Base-by-base conservation (phyloP, 2,329 filamentous ascomycete species). In the Alternaria longipes region DNA sequence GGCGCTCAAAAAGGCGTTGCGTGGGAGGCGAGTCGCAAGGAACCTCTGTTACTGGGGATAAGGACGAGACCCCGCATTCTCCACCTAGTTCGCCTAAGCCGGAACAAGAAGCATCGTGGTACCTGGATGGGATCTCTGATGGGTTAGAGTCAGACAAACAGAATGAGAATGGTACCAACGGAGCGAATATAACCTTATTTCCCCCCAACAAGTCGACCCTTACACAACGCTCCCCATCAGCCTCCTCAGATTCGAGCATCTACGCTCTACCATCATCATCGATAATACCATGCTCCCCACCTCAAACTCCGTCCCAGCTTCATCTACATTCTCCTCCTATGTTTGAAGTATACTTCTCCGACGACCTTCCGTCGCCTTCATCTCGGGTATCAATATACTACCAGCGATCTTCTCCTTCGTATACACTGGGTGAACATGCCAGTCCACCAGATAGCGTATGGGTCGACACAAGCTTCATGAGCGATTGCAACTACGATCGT, bases 401-500 rank as follows among this genome's bases (percentile, higher is more conserved):
- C 8, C 20, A 26, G 3, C 46, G 46, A 16, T 24, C 46, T 3
- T 50, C 46, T n/a, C 20, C 20, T 9, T 38, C 14, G 8, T 50
- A 50, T 8, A 8, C 36, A n/a, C 16, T 16, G 16, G 46, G 30
- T 18, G 5, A n/a, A 24, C 46, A 50, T 8, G 46, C 32, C 8
- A 50, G 46, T n/a, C 46, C 46, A 26, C 2, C 14, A 32, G 46
- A 20, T 38, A 38, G 20, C 16, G 2, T 2, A 0, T 36, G 34
- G 46, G 20, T 12, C 8, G 32, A 50, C 34, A 50, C 46, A 8
- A 50, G 46, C 14, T 50, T 50, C 16, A 36, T 24, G 46, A 50
- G 30, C 20, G 30, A 50, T 14, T 24, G 18, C 32, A 34, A 22
- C 9, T 50, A 50, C 12, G 46, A 26, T 11, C 5, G 1, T 22